A percentile compares a stretch with the other conserved stretches of the same genome.
Conservation (phyloP, 2,329 filamentous ascomycete species). For the Arthrobotrys iridis region DNA sequence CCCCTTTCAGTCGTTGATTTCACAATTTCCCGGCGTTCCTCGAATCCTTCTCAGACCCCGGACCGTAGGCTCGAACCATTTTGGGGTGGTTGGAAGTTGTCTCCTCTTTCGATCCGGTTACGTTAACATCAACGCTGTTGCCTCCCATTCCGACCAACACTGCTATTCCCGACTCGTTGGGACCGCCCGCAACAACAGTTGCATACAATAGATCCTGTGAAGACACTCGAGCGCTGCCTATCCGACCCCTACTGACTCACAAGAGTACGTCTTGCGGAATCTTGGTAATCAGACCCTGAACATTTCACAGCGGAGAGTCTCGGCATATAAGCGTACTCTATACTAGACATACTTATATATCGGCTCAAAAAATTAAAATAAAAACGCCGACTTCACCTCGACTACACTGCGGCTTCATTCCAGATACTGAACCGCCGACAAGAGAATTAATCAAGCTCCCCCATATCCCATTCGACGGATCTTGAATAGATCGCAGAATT, state of each 20-base stretch:
- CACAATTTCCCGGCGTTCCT: conserved; percentile 36
- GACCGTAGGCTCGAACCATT: conserved; percentile 39
- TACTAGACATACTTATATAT: too few species aligned
- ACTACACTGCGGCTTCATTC: background rate
- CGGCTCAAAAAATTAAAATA: too few species aligned
- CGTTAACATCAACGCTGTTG: conserved; percentile 48
- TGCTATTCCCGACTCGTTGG: conserved; percentile 45
- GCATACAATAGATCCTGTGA: conserved; percentile 43
- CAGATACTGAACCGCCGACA: background rate
- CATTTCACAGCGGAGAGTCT: conserved; percentile 31
- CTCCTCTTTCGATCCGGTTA: conserved; percentile 51
- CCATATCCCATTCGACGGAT: background rate
- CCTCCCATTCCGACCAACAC: conserved; percentile 53
- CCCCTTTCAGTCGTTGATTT: conserved; percentile 31
- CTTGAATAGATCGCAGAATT: conserved; percentile 25
- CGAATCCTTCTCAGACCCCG: conserved; percentile 38
- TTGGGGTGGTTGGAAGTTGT: conserved; percentile 32
- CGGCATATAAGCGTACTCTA: conserved; percentile 6
- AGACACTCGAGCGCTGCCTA: conserved; percentile 43
- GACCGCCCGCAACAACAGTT: conserved; percentile 30
- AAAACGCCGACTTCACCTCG: conserved; percentile 25
- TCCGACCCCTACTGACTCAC: conserved; percentile 38
- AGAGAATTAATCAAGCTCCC: background rate
- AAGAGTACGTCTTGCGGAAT: conserved; percentile 32
- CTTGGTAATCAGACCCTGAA: conserved; percentile 37